Evolutionary conservation across 257 asterid species (phyloP).

Genomic region (Perilla frutescens): DNA sequence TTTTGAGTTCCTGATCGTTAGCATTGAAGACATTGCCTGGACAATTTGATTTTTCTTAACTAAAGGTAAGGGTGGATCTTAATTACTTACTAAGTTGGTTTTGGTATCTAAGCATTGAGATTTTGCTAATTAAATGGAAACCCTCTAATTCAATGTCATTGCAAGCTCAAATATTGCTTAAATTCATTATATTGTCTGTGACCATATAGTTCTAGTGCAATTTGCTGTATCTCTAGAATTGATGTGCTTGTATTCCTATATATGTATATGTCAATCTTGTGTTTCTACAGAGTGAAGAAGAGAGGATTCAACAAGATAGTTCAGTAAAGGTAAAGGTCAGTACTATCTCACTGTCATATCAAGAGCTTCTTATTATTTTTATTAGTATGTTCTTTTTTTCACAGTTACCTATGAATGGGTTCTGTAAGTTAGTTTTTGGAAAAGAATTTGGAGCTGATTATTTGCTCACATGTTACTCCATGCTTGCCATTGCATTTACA

Average conservation of each 20-base stretch:
- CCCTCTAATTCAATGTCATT: background rate
- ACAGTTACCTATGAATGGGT: background rate
- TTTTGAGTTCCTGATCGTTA: background rate
- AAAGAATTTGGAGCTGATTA: constrained; percentile 12
- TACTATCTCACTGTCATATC: constrained; percentile 9
- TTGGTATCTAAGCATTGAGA: background rate
- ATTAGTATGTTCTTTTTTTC: background rate
- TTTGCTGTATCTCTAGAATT: constrained; percentile 11
- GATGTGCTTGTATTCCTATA: constrained; percentile 12
- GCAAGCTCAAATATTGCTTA: background rate
- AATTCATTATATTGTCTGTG: constrained; percentile 15
- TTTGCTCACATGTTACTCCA: background rate
- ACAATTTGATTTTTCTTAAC: background rate
- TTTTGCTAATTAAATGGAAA: background rate
- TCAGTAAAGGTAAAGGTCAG: constrained; percentile 58
- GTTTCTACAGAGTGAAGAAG: constrained; percentile 75
- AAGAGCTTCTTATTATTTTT: constrained; percentile 9
- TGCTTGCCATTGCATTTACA: background rate
- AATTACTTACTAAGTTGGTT: background rate
- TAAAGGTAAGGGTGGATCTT: background rate
- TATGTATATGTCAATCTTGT: constrained; percentile 35
- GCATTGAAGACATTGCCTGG: background rate
- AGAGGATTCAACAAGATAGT: constrained; percentile 75
- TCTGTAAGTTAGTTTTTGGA: background rate
- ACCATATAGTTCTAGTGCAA: constrained; percentile 3